Conservation (phyloP, 805 yeast species). For the Nakazawaea wyomingensis region DNA sequence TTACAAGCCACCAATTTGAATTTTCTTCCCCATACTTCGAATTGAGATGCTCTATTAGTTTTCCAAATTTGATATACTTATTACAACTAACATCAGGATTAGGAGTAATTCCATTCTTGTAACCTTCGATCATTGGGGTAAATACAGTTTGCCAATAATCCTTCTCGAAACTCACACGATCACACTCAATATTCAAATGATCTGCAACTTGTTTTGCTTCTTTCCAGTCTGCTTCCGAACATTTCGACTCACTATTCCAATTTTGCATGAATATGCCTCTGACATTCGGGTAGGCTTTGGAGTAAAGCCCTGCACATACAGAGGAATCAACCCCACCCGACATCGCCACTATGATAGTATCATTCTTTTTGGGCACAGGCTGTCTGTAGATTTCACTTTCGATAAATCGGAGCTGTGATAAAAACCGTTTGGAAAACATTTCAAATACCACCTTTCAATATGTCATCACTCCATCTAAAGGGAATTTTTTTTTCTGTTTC, state of each 20-base stretch:
- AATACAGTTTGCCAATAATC: slow-evolving; percentile 94
- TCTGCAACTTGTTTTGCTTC: slow-evolving; percentile 66
- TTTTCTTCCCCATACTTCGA: slow-evolving; percentile 26
- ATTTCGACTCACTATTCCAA: slow-evolving; percentile 60
- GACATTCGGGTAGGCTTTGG: slow-evolving; percentile 53
- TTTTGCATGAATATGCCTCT: slow-evolving; percentile 90
- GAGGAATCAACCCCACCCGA: slow-evolving; percentile 97
- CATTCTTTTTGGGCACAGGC: slow-evolving; percentile 42
- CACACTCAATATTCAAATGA: slow-evolving; percentile 61
- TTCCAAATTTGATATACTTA: slow-evolving; percentile 81
- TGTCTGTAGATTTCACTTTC: slow-evolving; percentile 26
- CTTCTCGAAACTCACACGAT: slow-evolving; percentile 75
- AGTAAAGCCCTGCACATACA: slow-evolving; percentile 68
- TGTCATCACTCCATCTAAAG: no score
- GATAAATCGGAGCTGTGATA: not conserved
- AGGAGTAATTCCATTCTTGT: slow-evolving; percentile 75
- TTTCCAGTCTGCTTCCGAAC: slow-evolving; percentile 86
- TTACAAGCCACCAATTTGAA: slow-evolving; percentile 74
- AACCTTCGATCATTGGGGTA: slow-evolving; percentile 80
- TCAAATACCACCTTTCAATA: no score
- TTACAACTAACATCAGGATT: slow-evolving; percentile 94
- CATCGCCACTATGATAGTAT: slow-evolving; percentile 80
- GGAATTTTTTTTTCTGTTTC: no score
- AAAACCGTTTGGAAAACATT: slow-evolving; percentile 4
- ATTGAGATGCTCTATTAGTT: slow-evolving; percentile 51